Percentiles rank a stretch among this genome's conserved stretches.
Conservation (phyloP, 306 rosid species). For the Vicia sativa region DNA sequence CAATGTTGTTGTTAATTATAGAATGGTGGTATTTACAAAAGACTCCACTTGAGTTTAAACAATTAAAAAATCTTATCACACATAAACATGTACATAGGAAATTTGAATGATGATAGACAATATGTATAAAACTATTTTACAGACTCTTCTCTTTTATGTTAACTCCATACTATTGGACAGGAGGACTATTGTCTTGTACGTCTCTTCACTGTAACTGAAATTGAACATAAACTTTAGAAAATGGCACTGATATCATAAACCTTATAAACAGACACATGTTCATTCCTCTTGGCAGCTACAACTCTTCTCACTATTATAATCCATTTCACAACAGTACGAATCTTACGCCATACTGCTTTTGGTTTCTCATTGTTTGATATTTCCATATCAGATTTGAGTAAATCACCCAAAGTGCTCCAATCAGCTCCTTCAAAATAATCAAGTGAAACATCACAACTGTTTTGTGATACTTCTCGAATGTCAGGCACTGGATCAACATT, state of each 20-base stretch:
- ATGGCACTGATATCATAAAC: constrained; percentile 5
- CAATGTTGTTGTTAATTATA: no score
- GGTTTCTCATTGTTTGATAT: constrained; percentile 44
- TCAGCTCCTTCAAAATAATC: constrained; percentile 39
- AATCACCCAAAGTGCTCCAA: background rate
- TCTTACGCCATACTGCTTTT: constrained; percentile 57
- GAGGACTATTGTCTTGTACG: constrained; percentile 19
- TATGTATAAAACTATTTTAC: constrained; percentile 17
- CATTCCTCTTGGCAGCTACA: constrained; percentile 47
- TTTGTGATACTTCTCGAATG: constrained; percentile 20
- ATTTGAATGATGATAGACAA: no score
- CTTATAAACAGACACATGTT: background rate
- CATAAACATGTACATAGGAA: no score
- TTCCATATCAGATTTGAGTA: background rate
- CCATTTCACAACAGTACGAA: constrained; percentile 49
- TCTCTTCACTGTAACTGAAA: constrained; percentile 34
- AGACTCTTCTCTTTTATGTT: constrained; percentile 4
- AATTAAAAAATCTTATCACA: no score
- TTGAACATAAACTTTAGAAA: background rate
- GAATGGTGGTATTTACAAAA: no score
- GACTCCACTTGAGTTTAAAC: no score
- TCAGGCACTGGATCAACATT: constrained; percentile 16
- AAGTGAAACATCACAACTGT: constrained; percentile 19
- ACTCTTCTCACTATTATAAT: constrained; percentile 38
- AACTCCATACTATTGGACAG: constrained; percentile 7